Conservation (phyloP, 352 stramenopile genomes). For the Pythium chondricola region DNA sequence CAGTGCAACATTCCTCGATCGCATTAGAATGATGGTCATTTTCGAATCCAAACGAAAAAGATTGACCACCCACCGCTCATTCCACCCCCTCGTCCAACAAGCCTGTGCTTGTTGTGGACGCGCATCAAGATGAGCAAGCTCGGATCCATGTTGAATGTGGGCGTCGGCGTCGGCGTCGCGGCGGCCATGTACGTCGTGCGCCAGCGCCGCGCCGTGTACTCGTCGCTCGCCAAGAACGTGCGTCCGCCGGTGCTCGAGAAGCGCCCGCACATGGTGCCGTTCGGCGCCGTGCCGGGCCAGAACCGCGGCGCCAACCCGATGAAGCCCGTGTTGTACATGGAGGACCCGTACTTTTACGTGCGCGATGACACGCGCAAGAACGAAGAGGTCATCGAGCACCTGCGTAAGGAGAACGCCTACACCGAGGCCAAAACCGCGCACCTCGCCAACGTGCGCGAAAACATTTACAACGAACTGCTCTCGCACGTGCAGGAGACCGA, state of each 20-base stretch:
- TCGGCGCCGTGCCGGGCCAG: conserved; percentile 67
- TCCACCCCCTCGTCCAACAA: not conserved
- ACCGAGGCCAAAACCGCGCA: conserved; percentile 83
- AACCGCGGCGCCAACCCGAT: conserved; percentile 85
- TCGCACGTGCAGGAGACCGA: conserved; percentile 88
- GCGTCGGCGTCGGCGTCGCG: conserved; percentile 43
- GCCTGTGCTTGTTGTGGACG: too few species aligned
- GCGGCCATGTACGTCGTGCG: conserved; percentile 57
- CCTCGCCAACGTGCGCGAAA: conserved; percentile 67
- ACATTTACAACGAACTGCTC: conserved; percentile 93
- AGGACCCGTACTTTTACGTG: conserved; percentile 95
- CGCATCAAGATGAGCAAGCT: conserved; percentile 70
- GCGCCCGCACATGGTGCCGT: conserved; percentile 74
- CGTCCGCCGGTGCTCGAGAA: conserved; percentile 61
- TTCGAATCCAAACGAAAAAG: conserved; percentile 5
- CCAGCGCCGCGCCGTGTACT: conserved; percentile 54
- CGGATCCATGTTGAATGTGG: conserved; percentile 30
- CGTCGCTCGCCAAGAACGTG: conserved; percentile 31
- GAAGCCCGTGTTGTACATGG: conserved; percentile 83
- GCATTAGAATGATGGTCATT: too few species aligned
- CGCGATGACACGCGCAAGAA: conserved; percentile 91
- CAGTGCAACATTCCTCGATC: too few species aligned
- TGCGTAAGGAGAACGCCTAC: conserved; percentile 93
- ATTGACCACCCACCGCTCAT: too few species aligned
- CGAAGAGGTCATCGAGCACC: conserved; percentile 87